A percentile compares a stretch with the other conserved stretches of the same genome.
Evolutionary conservation across 1,284 basidiomycete species (phyloP).

Genomic region (Ceratobasidium sp.): DNA sequence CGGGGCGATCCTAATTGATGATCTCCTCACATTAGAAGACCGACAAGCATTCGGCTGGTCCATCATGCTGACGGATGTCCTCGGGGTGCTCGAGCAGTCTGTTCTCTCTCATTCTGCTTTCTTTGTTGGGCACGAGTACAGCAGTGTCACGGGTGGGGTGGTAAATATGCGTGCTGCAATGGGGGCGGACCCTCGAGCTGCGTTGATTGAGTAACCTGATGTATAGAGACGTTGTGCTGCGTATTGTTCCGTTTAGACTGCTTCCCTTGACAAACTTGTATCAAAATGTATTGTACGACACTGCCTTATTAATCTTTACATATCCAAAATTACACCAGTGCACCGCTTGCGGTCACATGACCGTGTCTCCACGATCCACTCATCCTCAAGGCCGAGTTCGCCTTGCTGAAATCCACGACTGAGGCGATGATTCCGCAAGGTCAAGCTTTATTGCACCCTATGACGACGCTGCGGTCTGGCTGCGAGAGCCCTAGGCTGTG

Average conservation of each 20-base stretch:
- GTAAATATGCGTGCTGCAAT: constrained; percentile 58
- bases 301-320: background rate
- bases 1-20: constrained; percentile 50
- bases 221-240: background rate
- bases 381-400: background rate
- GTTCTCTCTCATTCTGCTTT: constrained; percentile 47
- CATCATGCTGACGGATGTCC: constrained; percentile 49
- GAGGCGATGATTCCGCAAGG: background rate
- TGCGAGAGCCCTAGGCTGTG: constrained; percentile 15
- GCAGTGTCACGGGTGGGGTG: constrained; percentile 55
- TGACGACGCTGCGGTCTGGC: constrained; percentile 17
- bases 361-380: background rate
- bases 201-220: constrained; percentile 50
- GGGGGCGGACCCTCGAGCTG: constrained; percentile 59
- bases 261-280: background rate
- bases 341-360: constrained; percentile 12
- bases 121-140: constrained; percentile 46
- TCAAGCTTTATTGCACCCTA: background rate
- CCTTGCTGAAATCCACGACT: background rate
- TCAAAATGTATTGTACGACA: background rate
- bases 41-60: constrained; percentile 47
- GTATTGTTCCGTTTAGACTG: background rate
- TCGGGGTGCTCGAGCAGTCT: constrained; percentile 51
- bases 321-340: background rate
- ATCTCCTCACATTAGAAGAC: constrained; percentile 49